Evolutionary conservation across 148 eudicot genomes (phyloP).

Genomic region (Vaccinium vitisidaea): DNA sequence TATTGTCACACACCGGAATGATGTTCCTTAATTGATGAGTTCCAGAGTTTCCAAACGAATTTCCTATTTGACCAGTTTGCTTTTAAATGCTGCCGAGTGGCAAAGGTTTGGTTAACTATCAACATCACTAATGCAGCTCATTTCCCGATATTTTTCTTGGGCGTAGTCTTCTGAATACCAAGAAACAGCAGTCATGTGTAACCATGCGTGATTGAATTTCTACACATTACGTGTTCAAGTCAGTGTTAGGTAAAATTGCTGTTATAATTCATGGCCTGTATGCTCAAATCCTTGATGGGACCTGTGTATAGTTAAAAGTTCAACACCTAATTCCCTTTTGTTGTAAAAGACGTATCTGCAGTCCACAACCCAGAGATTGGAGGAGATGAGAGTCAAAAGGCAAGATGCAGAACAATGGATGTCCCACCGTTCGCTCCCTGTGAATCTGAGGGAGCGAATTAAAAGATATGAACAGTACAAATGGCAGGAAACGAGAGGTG

Average conservation of each 20-base stretch:
- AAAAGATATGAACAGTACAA: slow-evolving; percentile 83
- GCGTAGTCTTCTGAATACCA: neutral
- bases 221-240: neutral
- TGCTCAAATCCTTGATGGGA: no score
- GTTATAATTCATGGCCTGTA: no score
- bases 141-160: neutral
- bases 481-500: slow-evolving; percentile 94
- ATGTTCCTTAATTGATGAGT: neutral
- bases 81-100: neutral
- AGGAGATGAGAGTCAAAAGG: slow-evolving; percentile 85
- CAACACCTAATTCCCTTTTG: slow-evolving; percentile 10
- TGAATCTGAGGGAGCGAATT: slow-evolving; percentile 69
- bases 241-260: neutral
- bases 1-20: slow-evolving; percentile 3
- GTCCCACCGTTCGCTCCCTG: slow-evolving; percentile 93
- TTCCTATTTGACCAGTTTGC: neutral
- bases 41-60: no score
- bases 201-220: neutral
- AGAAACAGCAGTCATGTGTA: neutral
- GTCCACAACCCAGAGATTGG: slow-evolving; percentile 74
- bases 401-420: slow-evolving; percentile 95
- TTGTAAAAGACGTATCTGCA: slow-evolving; percentile 65
- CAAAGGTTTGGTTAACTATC: neutral
- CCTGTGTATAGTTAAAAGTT: neutral
- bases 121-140: neutral